Evolutionary conservation across 345 rosid genomes (phyloP), one percentile per base, ranked within the genome.

Genomic region (Cardamine occulta): DNA sequence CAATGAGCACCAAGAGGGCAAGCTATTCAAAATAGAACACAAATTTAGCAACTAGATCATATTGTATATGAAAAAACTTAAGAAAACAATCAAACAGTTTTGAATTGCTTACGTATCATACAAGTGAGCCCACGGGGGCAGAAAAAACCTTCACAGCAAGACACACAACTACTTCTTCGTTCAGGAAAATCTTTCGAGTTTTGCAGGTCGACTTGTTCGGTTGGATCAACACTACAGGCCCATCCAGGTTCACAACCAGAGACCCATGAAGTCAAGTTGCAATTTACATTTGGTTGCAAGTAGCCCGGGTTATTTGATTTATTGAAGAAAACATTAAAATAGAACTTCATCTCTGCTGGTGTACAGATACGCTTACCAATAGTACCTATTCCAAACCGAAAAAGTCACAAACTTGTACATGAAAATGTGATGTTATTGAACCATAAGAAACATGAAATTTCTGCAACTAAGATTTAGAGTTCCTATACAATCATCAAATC

Each of bases 191-290:
- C 72, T 39, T 0, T 74, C 21, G 90, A 89, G 74, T 92, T 82
- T 69, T 79, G 35, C 21, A 88, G 80, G 70, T 90, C 90, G 19
- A 88, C 82, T 31, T 63, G 73, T 74, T 84, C 82, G 60, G 70
- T 62, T 34, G 19, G 61, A 55, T 80, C 88, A 28, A 70, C 56
- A 76, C 91, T 86, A 81, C 99, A 95, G 55, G 88, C 89, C 99
- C 99, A 95, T 56, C 99, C 97, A 3, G 99, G 96, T 68, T 95
- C 99, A 84, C 99, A 95, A 60, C 97, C 97, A 63, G 93, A 72
- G 71, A 84, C 74, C 99, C 97, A 92, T 17, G 90, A 80, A 39
- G 91, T 90, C 72, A 92, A 76, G 80, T 94, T 92, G 75, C 99
- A 94, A 68, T 94, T 89, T 57, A 13, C 70, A 84, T 90, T 95